These are phyloP conservation scores for Fraxinus paxiana DNA, from an alignment of 305 asterid species.

Conservation along the genomic window DNA sequence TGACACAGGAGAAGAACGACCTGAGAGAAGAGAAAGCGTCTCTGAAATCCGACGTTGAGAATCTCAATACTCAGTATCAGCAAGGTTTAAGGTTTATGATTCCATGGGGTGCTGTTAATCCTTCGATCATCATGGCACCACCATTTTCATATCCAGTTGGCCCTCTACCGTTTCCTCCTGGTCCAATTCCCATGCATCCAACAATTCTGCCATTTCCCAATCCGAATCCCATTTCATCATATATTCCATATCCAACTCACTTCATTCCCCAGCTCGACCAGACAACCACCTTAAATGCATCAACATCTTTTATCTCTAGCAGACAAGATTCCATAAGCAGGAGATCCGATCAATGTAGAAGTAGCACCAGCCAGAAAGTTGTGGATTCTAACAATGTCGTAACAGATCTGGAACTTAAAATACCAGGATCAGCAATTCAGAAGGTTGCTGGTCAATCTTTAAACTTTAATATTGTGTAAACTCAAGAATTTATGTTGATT, in stretches of 20 bases:
- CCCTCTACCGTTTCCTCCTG: conserved; percentile 75
- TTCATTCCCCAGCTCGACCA: conserved; percentile 47
- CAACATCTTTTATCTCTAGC: conserved; percentile 47
- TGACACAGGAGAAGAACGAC: conserved; percentile 94
- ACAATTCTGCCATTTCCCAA: conserved; percentile 75
- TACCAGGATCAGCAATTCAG: conserved; percentile 77
- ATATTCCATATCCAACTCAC: conserved; percentile 56
- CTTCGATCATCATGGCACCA: neutral
- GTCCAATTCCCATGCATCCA: conserved; percentile 83
- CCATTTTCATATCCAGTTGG: conserved; percentile 33
- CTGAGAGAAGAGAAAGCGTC: conserved; percentile 92
- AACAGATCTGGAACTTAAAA: conserved; percentile 93
- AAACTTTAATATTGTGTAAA: neutral
- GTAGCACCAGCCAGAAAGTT: conserved; percentile 24
- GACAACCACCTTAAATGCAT: conserved; percentile 18
- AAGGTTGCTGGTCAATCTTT: conserved; percentile 8
- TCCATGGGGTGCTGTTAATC: conserved; percentile 43
- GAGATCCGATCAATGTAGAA: conserved; percentile 48
- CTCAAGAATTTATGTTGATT: neutral
- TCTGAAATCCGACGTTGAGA: conserved; percentile 77
- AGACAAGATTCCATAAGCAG: conserved; percentile 58
- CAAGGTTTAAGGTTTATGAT: conserved; percentile 78
- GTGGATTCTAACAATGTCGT: conserved; percentile 75
- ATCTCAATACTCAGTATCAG: conserved; percentile 63
- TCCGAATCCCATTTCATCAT: conserved; percentile 62